Evolutionary conservation across 257 asterid genomes (phyloP).

Genomic region (Oldenlandia corymbosa): DNA sequence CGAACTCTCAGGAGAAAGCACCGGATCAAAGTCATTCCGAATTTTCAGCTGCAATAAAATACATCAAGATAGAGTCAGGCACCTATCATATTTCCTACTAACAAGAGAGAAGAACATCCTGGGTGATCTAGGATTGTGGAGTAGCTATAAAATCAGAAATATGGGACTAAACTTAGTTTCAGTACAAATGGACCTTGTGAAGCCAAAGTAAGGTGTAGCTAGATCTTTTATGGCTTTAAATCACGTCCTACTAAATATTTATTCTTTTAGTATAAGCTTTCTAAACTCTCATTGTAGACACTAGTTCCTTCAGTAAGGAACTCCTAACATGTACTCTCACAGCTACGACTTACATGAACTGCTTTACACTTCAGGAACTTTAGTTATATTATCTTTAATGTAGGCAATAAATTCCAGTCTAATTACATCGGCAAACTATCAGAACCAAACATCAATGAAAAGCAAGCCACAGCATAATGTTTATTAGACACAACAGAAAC

Average conservation of each 20-base stretch:
- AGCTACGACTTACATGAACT: too few species aligned
- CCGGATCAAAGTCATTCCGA: slow-evolving; percentile 98
- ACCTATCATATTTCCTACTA: not conserved
- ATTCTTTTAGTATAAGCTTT: not conserved
- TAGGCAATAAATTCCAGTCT: not conserved
- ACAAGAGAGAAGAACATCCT: not conserved
- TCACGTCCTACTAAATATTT: not conserved
- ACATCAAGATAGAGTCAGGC: slow-evolving; percentile 4
- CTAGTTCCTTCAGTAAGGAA: not conserved
- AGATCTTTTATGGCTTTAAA: not conserved
- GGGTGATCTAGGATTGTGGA: not conserved
- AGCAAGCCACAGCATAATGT: not conserved
- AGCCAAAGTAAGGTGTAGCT: not conserved
- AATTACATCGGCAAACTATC: too few species aligned
- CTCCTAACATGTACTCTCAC: not conserved
- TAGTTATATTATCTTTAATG: not conserved
- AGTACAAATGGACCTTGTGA: not conserved
- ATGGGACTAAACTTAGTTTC: not conserved
- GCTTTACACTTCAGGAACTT: not conserved
- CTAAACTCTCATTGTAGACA: not conserved
- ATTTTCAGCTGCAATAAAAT: slow-evolving; percentile 78
- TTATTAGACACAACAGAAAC: not conserved
- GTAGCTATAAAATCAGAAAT: not conserved
- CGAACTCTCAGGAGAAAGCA: slow-evolving; percentile 97
- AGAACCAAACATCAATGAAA: not conserved